Conservation (phyloP, 306 rosid genomes). For the Vigna radiata region DNA sequence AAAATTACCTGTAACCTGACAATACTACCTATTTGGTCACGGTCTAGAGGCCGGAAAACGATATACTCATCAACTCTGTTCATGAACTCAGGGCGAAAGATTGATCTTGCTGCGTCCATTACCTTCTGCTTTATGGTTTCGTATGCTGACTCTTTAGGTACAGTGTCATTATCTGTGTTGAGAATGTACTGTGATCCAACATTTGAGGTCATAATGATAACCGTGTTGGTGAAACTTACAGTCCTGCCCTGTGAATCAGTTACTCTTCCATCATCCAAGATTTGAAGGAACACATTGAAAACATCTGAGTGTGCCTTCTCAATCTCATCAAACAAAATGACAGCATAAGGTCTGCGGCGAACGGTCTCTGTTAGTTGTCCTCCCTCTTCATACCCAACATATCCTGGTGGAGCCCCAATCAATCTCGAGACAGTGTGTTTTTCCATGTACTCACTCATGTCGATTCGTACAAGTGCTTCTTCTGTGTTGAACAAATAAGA, state of each 20-base stretch:
- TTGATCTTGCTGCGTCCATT: slow-evolving; percentile 92
- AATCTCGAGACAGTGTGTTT: slow-evolving; percentile 92
- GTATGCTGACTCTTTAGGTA: slow-evolving; percentile 66
- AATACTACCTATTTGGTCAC: slow-evolving; percentile 78
- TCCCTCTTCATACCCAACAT: slow-evolving; percentile 98
- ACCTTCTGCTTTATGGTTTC: slow-evolving; percentile 89
- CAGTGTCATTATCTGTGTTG: slow-evolving; percentile 66
- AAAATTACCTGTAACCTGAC: slow-evolving; percentile 85
- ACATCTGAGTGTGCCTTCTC: slow-evolving; percentile 96
- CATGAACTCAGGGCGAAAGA: slow-evolving; percentile 97
- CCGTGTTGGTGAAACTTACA: slow-evolving; percentile 88
- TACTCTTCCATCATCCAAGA: slow-evolving; percentile 94
- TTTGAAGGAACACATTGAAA: slow-evolving; percentile 94
- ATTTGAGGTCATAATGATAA: slow-evolving; percentile 96
- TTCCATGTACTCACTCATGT: slow-evolving; percentile 99
- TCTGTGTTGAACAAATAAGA: slow-evolving; percentile 93
- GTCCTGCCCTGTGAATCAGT: slow-evolving; percentile 97
- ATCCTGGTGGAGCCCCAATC: slow-evolving; percentile 99
- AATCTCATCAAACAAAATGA: slow-evolving; percentile 92
- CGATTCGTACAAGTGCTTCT: slow-evolving; percentile 96
- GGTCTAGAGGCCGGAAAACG: slow-evolving; percentile 94
- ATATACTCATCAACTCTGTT: slow-evolving; percentile 95
- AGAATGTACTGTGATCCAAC: slow-evolving; percentile 97
- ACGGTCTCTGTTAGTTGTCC: slow-evolving; percentile 94
- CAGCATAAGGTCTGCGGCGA: slow-evolving; percentile 93